Percentiles rank a stretch among this genome's conserved stretches.
phyloP scores from a whole-genome alignment of 441 rosid species.

The Macaranga tanarius region DNA sequence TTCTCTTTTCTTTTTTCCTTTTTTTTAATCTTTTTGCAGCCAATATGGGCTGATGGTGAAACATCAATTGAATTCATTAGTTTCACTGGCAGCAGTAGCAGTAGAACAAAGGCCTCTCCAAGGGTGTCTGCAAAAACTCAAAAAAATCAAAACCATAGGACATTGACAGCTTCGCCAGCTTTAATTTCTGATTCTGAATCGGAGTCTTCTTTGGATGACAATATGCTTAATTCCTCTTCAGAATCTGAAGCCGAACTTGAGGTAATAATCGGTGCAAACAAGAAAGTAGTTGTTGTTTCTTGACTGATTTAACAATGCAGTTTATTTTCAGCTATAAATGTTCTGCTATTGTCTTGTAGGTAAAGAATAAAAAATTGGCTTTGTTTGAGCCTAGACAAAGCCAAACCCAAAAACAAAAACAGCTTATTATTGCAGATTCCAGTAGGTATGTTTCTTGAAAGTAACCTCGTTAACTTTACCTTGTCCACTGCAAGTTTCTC shows the following conservation, averaged over 20 bases:
- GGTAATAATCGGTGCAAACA: slow-evolving; percentile 41
- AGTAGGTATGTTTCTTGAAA: slow-evolving; percentile 40
- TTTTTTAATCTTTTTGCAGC: slow-evolving; percentile 35
- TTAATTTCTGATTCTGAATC: slow-evolving; percentile 39
- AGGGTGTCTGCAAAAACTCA: slow-evolving; percentile 39
- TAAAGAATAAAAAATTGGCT: slow-evolving; percentile 39
- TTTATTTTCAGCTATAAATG: slow-evolving; percentile 20
- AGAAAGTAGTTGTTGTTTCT: slow-evolving; percentile 22
- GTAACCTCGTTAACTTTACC: slow-evolving; percentile 10
- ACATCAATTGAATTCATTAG: slow-evolving; percentile 34
- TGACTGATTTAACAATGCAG: slow-evolving; percentile 40
- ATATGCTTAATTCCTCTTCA: slow-evolving; percentile 25
- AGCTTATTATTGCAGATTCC: slow-evolving; percentile 37
- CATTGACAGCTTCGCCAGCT: slow-evolving; percentile 19
- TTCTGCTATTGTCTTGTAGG: slow-evolving; percentile 42
- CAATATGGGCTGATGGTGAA: slow-evolving; percentile 55
- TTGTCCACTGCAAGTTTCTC: slow-evolving; percentile 25
- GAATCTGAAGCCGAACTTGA: slow-evolving; percentile 42
- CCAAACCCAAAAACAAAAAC: slow-evolving; percentile 36
- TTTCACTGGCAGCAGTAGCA: slow-evolving; percentile 19
- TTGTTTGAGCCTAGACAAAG: slow-evolving; percentile 30
- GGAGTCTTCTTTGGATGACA: slow-evolving; percentile 31
- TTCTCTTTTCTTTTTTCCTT: neutral
- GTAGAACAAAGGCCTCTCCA: slow-evolving; percentile 33
- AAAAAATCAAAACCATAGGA: slow-evolving; percentile 5